phyloP scores from a whole-genome alignment of 2,329 filamentous ascomycete genomes.

The Stromatinia cepivora region DNA sequence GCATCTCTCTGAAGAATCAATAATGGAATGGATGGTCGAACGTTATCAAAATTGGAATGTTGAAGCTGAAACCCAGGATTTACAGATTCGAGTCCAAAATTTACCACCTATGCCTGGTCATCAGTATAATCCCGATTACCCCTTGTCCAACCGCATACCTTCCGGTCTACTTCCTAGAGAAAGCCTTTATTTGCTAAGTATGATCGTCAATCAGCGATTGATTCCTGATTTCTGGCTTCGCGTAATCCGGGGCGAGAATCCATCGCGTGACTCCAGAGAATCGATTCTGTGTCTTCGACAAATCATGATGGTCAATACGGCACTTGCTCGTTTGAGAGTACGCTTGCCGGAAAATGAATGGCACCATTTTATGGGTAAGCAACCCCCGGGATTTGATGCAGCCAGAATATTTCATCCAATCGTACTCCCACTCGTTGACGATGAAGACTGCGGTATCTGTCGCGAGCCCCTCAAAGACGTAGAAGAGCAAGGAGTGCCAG shows the following conservation, averaged over 20 bases:
- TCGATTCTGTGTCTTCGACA: background rate
- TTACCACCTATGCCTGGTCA: background rate
- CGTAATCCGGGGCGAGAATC: background rate
- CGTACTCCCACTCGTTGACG: background rate
- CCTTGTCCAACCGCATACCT: background rate
- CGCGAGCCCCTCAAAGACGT: background rate
- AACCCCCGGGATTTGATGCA: too few relatives aligned
- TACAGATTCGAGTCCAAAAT: background rate
- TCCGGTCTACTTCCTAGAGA: background rate
- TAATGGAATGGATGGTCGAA: background rate
- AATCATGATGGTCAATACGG: background rate
- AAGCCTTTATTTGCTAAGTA: background rate
- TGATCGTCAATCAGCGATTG: background rate
- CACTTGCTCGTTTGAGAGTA: background rate
- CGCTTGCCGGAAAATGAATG: background rate
- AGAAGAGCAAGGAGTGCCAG: background rate
- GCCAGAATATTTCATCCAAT: accelerated
- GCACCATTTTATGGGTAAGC: background rate
- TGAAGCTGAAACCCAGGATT: background rate
- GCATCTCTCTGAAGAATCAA: accelerated
- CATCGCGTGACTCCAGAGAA: background rate
- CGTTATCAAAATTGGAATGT: background rate
- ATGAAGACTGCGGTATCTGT: background rate
- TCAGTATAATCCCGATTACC: background rate
- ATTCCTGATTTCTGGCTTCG: background rate